Percentiles rank a stretch among this genome's conserved stretches.
Conservation (phyloP, 352 stramenopile genomes). For the Nothophytophthora sp. region DNA sequence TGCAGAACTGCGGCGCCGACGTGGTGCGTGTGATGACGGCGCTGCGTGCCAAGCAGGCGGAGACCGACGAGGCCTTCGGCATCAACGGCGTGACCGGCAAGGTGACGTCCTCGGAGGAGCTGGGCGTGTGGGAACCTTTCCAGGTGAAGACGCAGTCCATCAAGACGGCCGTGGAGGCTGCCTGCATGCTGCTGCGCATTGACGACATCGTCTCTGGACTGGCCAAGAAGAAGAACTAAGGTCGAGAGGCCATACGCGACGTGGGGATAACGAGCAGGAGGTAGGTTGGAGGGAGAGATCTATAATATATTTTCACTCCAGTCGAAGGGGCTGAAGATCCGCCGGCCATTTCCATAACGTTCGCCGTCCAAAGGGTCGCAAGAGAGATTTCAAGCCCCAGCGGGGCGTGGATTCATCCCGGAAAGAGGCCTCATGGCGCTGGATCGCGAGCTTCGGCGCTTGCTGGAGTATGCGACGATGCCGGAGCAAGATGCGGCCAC, state of each 20-base stretch:
- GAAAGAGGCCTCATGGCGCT: constrained; percentile 42
- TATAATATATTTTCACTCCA: constrained; percentile 77
- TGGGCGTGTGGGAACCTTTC: constrained; percentile 99
- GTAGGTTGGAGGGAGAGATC: constrained; percentile 18
- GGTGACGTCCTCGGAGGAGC: constrained; percentile 94
- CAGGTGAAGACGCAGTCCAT: constrained; percentile 99
- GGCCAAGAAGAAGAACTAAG: constrained; percentile 94
- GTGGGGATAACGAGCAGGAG: constrained; percentile 4
- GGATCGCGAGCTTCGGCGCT: constrained; percentile 49
- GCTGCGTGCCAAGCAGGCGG: constrained; percentile 93
- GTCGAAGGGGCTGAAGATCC: constrained; percentile 39
- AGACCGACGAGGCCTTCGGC: constrained; percentile 75
- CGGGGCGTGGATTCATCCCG: no score
- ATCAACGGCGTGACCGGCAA: constrained; percentile 88
- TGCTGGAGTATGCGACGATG: constrained; percentile 44
- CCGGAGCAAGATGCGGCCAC: constrained; percentile 27
- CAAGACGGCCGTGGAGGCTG: constrained; percentile 99
- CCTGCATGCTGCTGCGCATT: constrained; percentile 98
- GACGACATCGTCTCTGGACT: constrained; percentile 99
- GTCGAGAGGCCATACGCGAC: no score
- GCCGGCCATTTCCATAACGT: constrained; percentile 13
- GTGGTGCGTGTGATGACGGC: constrained; percentile 98
- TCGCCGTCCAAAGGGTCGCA: no score
- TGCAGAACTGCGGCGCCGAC: constrained; percentile 99
- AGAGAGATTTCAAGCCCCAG: no score